Base-by-base conservation (phyloP, 345 rosid genomes). In the Eucalyptus tenuipes region DNA sequence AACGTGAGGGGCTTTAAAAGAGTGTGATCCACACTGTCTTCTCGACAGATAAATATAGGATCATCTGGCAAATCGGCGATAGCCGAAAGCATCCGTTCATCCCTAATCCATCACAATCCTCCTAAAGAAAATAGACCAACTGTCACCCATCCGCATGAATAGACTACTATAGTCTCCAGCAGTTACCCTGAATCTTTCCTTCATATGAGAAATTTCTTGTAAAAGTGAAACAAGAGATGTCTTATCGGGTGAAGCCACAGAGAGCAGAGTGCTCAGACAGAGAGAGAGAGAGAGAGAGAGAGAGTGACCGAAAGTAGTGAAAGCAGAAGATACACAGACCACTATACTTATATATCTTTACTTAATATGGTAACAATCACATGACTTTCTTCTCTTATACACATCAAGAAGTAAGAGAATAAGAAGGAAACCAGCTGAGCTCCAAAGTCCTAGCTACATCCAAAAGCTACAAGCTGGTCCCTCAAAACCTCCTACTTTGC, bases 381-480 rank as follows among this genome's bases (percentile, higher is more conserved):
- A 86, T 85, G 52, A 85, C 66, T 85, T 86, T 53, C 68, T 33
- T 52, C 27, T 53, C 68, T 50, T 52, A 52, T 86, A 59, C 87
- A 53, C 87, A 52, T 86, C 37, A 66, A 80, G 86, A 50, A 89
- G 49, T n/a, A 53, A 49, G 49, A 87, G 25, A 89, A 89, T n/a
- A 49, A 81, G 49, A 16, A 91, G 88, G 88, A 89, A 88, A 92
- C 91, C 94, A 93, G 94, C 95, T 93, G 94, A 94, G 95, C 97
- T 95, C 91, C 81, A 87, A 84, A 75, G 14, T 87, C 87, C 86
- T 86, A 89, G 49, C 90, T 91, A 89, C 92, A 71, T 66, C 91
- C 92, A 90, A 89, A 91, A 93, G 96, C 96, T 94, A 89, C 95
- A 82, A 94, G 92, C 92, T 92, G 92, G 92, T 52, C 89, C 88